A percentile compares a stretch with the other conserved stretches of the same genome.
phyloP scores from a whole-genome alignment of 257 asterid species.

The Petunia axillaris region DNA sequence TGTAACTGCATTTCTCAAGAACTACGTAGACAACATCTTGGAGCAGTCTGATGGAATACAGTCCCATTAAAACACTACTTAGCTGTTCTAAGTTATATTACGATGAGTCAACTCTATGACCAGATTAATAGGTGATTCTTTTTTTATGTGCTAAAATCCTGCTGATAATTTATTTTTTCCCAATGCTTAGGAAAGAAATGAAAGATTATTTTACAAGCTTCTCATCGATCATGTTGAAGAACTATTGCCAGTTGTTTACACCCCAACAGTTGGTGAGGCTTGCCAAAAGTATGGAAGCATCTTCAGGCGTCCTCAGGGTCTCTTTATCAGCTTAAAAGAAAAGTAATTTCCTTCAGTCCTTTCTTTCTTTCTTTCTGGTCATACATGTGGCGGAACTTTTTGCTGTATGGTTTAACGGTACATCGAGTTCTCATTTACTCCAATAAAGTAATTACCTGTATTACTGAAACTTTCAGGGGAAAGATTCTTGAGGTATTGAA shows the following conservation, averaged over 20 bases:
- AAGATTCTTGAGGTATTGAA: conserved; percentile 82
- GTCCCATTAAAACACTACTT: neutral
- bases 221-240: conserved; percentile 91
- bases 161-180: conserved; percentile 22
- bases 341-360: conserved; percentile 47
- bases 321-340: conserved; percentile 83
- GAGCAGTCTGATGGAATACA: neutral
- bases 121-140: conserved; percentile 1
- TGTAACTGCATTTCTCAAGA: neutral
- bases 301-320: conserved; percentile 94
- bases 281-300: conserved; percentile 96
- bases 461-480: conserved; percentile 54
- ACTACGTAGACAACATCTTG: neutral
- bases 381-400: neutral
- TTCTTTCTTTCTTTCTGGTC: conserved; percentile 11
- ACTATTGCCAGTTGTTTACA: conserved; percentile 84
- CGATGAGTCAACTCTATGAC: conserved; percentile 1
- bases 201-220: conserved; percentile 90
- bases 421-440: neutral
- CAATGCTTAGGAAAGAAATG: conserved; percentile 75
- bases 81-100: conserved; percentile 4
- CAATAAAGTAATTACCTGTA: conserved; percentile 13
- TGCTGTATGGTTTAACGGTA: neutral
- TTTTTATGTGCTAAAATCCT: neutral
- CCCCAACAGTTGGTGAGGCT: conserved; percentile 96